These are phyloP conservation scores for Neurospora sp. DNA, from an alignment of 495 filamentous ascomycete genomes.

Conservation along the genomic window DNA sequence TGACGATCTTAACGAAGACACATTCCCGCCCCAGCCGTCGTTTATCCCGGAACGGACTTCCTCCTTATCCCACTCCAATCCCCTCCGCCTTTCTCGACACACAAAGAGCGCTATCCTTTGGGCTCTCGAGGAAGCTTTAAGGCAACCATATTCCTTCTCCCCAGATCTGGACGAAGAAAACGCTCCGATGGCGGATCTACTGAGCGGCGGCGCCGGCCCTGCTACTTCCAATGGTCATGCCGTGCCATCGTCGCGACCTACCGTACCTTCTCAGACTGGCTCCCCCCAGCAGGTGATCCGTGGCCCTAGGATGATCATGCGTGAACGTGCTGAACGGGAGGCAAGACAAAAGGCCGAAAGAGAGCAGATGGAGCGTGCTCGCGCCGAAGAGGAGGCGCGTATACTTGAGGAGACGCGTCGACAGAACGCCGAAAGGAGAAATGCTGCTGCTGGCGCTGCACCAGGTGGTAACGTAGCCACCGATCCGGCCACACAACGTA, in stretches of 20 bases:
- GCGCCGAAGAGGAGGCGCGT: slow-evolving; percentile 47
- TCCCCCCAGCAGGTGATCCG: slow-evolving; percentile 41
- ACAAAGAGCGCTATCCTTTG: slow-evolving; percentile 67
- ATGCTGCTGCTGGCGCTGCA: slow-evolving; percentile 52
- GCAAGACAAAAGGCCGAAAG: slow-evolving; percentile 55
- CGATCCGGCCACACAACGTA: slow-evolving; percentile 35
- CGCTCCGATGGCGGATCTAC: slow-evolving; percentile 86
- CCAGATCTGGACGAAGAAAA: slow-evolving; percentile 80
- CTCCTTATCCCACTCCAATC: not conserved
- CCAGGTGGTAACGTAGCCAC: slow-evolving; percentile 19
- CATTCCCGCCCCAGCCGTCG: slow-evolving; percentile 19
- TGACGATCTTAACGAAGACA: slow-evolving; percentile 25
- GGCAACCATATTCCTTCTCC: slow-evolving; percentile 74
- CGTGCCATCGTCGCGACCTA: slow-evolving; percentile 32
- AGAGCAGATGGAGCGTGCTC: slow-evolving; percentile 36
- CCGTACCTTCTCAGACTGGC: slow-evolving; percentile 35
- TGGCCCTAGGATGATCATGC: slow-evolving; percentile 66
- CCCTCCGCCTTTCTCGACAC: slow-evolving; percentile 37
- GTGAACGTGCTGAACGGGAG: slow-evolving; percentile 54
- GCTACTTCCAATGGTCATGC: slow-evolving; percentile 39
- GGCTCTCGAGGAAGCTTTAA: slow-evolving; percentile 83
- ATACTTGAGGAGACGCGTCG: slow-evolving; percentile 42
- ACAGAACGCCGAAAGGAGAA: slow-evolving; percentile 38
- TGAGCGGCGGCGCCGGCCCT: slow-evolving; percentile 42
- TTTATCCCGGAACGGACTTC: slow-evolving; percentile 14